A percentile compares a stretch with the other conserved stretches of the same genome.
Evolutionary conservation across 768 basidiomycete species (phyloP).

Genomic region (Mycena haematopus): DNA sequence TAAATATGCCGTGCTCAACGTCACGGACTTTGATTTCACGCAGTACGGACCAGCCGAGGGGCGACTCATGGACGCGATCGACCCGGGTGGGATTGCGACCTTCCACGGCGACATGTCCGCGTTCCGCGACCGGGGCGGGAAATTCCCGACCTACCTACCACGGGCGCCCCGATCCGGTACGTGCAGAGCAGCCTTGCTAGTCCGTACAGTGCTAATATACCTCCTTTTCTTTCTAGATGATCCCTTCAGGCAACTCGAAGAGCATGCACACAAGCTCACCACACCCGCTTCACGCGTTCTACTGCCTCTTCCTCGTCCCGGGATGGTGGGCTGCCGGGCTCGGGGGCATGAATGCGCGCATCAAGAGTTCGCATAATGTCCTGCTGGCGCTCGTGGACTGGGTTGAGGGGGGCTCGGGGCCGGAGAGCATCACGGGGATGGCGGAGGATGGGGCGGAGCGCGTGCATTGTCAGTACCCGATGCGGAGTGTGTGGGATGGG

Average conservation of each 20-base stretch:
- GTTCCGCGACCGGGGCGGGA: constrained; percentile 33
- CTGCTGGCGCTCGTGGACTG: constrained; percentile 20
- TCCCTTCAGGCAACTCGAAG: constrained; percentile 31
- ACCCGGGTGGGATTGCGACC: constrained; percentile 23
- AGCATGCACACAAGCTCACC: constrained; percentile 28
- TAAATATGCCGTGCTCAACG: constrained; percentile 17
- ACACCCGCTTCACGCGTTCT: constrained; percentile 30
- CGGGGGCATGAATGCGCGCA: not conserved
- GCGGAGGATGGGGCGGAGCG: not conserved
- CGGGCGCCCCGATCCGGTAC: constrained; percentile 21
- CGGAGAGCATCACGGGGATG: constrained; percentile 7
- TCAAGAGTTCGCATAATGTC: constrained; percentile 5
- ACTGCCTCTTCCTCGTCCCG: constrained; percentile 35
- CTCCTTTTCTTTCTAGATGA: constrained; percentile 22
- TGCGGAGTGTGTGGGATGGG: constrained; percentile 17
- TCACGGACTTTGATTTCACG: constrained; percentile 7
- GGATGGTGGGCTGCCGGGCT: constrained; percentile 34
- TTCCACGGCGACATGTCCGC: constrained; percentile 29
- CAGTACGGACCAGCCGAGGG: constrained; percentile 6
- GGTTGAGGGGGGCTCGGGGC: constrained; percentile 16
- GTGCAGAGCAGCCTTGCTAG: no score
- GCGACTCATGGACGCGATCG: constrained; percentile 5
- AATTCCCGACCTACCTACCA: constrained; percentile 33
- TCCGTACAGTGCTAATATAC: no score
- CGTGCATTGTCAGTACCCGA: constrained; percentile 17